Conservation (phyloP, 164 flowering plant species). For the Santalum album region DNA sequence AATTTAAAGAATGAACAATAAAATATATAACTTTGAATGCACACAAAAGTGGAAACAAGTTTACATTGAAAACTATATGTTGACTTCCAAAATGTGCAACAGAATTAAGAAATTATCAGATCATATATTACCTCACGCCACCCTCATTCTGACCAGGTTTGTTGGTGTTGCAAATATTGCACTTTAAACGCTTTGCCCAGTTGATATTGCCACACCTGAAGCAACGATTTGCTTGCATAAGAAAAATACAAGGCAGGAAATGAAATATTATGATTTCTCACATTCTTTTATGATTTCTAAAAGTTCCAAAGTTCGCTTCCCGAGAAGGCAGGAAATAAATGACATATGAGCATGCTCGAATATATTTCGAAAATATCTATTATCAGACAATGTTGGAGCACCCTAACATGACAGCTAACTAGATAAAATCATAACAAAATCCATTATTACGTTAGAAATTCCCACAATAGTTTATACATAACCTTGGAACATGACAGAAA, state of each 20-base stretch:
- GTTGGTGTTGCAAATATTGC: slow-evolving; percentile 96
- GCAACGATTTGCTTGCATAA: slow-evolving; percentile 1
- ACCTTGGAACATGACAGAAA: no score
- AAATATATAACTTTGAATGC: no score
- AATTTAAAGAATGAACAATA: no score
- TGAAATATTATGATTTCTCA: no score
- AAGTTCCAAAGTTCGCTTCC: no score
- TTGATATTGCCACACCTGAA: slow-evolving; percentile 95
- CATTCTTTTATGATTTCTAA: no score
- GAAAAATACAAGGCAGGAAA: neutral
- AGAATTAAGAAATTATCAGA: neutral
- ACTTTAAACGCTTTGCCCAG: slow-evolving; percentile 94
- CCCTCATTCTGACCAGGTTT: slow-evolving; percentile 94
- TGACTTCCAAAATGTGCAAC: no score
- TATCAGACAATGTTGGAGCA: neutral
- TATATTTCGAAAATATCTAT: neutral
- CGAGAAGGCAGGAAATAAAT: neutral
- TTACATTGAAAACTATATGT: neutral
- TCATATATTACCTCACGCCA: slow-evolving; percentile 73
- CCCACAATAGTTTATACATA: neutral
- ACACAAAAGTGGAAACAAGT: no score
- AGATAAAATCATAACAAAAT: no score
- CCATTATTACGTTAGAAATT: neutral
- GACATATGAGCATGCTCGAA: neutral
- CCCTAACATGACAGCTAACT: neutral